These are phyloP conservation scores for Lachancea sp. DNA, from an alignment of 805 yeast genomes.

Conservation along the genomic window DNA sequence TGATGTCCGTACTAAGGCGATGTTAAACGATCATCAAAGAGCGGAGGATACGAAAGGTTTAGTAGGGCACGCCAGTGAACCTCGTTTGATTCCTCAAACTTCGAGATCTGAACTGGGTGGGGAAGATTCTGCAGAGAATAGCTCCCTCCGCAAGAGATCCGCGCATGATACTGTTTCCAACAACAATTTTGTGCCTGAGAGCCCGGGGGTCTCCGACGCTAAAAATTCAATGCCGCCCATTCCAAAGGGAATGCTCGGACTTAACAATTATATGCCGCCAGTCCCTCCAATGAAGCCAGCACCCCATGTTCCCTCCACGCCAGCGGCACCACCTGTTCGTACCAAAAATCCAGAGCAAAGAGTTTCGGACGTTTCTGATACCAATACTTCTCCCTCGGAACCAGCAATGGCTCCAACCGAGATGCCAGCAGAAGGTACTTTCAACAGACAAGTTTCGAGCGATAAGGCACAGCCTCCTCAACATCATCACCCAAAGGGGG, in stretches of 20 bases:
- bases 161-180: too few species aligned
- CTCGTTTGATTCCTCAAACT: too few species aligned
- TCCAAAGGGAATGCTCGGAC: neutral
- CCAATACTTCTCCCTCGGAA: too few species aligned
- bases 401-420: too few species aligned
- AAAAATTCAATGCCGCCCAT: neutral
- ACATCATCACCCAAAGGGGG: constrained; percentile 8
- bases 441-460: neutral
- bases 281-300: constrained; percentile 8
- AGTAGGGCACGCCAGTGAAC: too few species aligned
- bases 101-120: too few species aligned
- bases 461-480: neutral
- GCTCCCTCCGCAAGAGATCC: too few species aligned
- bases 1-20: neutral
- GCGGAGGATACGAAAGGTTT: too few species aligned
- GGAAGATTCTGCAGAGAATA: too few species aligned
- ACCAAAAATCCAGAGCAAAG: neutral
- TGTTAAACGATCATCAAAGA: neutral
- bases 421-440: neutral
- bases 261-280: constrained; percentile 2
- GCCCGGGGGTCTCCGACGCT: neutral
- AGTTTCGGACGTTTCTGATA: neutral
- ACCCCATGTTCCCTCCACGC: constrained; percentile 10
- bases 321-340: constrained; percentile 3
- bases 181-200: too few species aligned